These are phyloP conservation scores for Kodamaea leandrae DNA, from an alignment of 805 yeast species.

Conservation along the genomic window DNA sequence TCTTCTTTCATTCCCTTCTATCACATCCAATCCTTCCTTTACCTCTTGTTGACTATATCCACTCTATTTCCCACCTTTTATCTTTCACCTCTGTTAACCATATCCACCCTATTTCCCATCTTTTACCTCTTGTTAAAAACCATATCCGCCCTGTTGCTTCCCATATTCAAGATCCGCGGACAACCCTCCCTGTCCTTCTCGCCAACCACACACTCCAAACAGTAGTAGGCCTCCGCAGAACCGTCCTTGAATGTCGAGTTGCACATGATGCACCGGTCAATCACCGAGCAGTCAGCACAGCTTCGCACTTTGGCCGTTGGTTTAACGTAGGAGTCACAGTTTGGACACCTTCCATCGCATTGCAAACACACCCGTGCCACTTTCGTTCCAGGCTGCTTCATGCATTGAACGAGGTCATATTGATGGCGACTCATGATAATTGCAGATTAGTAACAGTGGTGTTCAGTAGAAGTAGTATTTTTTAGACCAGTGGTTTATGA, in stretches of 20 bases:
- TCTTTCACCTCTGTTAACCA: neutral
- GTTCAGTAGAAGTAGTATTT: neutral
- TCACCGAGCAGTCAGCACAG: conserved; percentile 78
- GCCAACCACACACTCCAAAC: conserved; percentile 75
- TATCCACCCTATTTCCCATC: conserved; percentile 2
- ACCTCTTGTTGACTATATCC: neutral
- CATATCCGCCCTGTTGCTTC: conserved; percentile 66
- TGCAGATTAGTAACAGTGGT: too few species aligned
- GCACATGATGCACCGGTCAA: conserved; percentile 75
- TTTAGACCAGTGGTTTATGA: conserved; percentile 7
- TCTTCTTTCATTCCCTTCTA: too few species aligned
- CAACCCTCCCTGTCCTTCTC: conserved; percentile 92
- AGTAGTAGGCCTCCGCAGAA: conserved; percentile 62
- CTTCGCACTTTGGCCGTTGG: conserved; percentile 65
- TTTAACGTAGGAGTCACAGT: conserved; percentile 81
- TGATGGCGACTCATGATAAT: conserved; percentile 62
- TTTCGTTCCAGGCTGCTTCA: conserved; percentile 77
- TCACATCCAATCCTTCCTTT: neutral
- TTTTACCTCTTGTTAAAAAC: conserved; percentile 1
- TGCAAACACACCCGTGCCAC: conserved; percentile 73
- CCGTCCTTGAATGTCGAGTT: conserved; percentile 53
- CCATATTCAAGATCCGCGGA: conserved; percentile 78
- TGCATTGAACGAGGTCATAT: conserved; percentile 76
- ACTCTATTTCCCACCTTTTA: neutral
- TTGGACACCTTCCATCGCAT: conserved; percentile 91